Conservation (phyloP, 495 filamentous ascomycete genomes). For the Aspergillus carlsbadensis region DNA sequence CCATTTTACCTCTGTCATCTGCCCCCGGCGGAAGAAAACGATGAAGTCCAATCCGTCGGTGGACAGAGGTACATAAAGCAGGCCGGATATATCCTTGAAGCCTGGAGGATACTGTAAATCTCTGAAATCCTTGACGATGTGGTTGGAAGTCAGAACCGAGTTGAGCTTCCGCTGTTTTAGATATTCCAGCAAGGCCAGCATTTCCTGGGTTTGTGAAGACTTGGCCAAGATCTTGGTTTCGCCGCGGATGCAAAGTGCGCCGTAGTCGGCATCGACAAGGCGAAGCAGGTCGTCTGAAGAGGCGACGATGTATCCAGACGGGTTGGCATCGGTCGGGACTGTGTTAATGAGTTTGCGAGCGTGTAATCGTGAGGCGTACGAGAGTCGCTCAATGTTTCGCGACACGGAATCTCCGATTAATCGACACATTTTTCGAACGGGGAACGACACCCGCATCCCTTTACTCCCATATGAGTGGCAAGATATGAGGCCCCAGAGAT, state of each 20-base stretch:
- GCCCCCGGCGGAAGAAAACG: conserved; percentile 82
- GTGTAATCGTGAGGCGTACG: conserved; percentile 81
- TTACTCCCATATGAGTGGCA: conserved; percentile 82
- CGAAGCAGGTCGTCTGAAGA: conserved; percentile 85
- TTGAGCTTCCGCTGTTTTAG: conserved; percentile 72
- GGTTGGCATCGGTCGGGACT: conserved; percentile 76
- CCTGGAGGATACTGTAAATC: conserved; percentile 81
- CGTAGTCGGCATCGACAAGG: conserved; percentile 87
- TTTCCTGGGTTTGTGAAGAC: conserved; percentile 75
- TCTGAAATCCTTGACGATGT: conserved; percentile 76
- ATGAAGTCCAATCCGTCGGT: conserved; percentile 81
- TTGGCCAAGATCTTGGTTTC: conserved; percentile 87
- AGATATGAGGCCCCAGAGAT: conserved; percentile 87
- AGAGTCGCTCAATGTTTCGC: conserved; percentile 84
- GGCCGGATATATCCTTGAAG: conserved; percentile 73
- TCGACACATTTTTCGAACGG: conserved; percentile 92
- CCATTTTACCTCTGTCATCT: conserved; percentile 81
- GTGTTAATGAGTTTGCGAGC: conserved; percentile 40
- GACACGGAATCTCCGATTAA: conserved; percentile 85
- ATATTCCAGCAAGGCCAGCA: conserved; percentile 83
- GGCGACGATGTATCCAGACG: conserved; percentile 89
- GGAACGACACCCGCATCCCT: conserved; percentile 89
- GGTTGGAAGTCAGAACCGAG: conserved; percentile 77
- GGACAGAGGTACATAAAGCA: conserved; percentile 82
- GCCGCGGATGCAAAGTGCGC: conserved; percentile 78